Evolutionary conservation across 2,329 filamentous ascomycete species (phyloP).

Genomic region (Fusarium albidum): DNA sequence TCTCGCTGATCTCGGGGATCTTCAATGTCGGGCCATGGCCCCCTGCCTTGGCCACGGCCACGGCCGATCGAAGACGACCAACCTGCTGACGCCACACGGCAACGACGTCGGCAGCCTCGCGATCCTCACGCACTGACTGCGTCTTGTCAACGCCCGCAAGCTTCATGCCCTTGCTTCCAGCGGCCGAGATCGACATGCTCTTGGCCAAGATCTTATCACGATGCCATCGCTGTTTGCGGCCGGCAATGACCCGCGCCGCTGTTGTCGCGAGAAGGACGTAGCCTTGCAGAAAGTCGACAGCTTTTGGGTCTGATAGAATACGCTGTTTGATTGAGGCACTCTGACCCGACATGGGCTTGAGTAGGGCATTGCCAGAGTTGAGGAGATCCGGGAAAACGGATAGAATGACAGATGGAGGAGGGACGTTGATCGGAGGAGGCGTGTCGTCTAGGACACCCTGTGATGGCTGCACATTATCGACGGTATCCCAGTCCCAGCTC

Average conservation of each 20-base stretch:
- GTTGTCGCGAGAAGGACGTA: conserved; percentile 72
- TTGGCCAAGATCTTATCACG: conserved; percentile 85
- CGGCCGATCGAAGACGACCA: conserved; percentile 75
- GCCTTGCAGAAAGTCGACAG: conserved; percentile 68
- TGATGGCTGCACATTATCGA: conserved; percentile 43
- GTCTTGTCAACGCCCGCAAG: conserved; percentile 84
- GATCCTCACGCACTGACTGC: conserved; percentile 83
- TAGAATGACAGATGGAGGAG: conserved; percentile 84
- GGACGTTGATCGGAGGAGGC: conserved; percentile 82
- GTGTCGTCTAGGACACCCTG: conserved; percentile 40
- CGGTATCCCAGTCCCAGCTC: conserved; percentile 61
- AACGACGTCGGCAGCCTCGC: conserved; percentile 82
- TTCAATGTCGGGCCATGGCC: conserved; percentile 57
- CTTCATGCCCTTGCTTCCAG: conserved; percentile 88
- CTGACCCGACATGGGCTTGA: conserved; percentile 70
- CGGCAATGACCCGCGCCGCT: conserved; percentile 82
- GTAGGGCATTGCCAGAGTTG: conserved; percentile 69
- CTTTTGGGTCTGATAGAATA: conserved; percentile 69
- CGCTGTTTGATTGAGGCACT: conserved; percentile 66
- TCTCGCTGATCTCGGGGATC: conserved; percentile 76
- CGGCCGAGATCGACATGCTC: conserved; percentile 85
- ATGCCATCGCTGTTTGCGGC: conserved; percentile 89
- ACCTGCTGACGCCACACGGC: conserved; percentile 78
- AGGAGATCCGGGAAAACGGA: conserved; percentile 79
- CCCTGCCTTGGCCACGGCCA: conserved; percentile 71